Percentiles rank a stretch among this genome's conserved stretches.
These are phyloP conservation scores for Thuidium tamariscinum DNA, from an alignment of 225 moss, liverwort and hornwort species.

Conservation along the genomic window DNA sequence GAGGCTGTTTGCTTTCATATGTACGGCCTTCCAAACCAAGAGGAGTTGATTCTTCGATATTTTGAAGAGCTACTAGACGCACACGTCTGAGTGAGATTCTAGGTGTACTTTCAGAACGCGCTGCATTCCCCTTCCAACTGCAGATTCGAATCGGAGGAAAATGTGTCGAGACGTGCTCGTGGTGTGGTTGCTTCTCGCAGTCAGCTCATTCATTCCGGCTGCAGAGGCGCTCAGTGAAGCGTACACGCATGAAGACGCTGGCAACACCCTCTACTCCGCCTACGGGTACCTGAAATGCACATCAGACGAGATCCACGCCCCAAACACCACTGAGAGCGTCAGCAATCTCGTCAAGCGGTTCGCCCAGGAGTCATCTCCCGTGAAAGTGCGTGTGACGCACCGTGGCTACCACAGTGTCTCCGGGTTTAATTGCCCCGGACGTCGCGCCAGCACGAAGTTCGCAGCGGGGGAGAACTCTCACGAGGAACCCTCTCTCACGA, in stretches of 20 bases:
- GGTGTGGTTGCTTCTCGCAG: background rate
- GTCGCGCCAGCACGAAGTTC: background rate
- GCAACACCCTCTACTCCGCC: background rate
- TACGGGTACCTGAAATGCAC: background rate
- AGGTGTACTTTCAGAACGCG: background rate
- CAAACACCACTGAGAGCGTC: background rate
- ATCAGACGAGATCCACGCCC: background rate
- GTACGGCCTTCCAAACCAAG: background rate
- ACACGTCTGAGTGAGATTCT: background rate
- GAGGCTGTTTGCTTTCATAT: too few species aligned
- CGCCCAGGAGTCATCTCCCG: background rate
- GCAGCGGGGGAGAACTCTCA: background rate
- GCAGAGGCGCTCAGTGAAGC: background rate
- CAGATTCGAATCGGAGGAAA: background rate
- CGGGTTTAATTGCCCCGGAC: background rate
- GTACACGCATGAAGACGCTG: background rate
- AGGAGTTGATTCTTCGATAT: background rate
- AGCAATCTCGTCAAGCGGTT: background rate
- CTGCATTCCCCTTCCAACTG: background rate
- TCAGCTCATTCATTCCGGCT: background rate
- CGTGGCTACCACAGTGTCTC: conserved; percentile 8
- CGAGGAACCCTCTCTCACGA: background rate
- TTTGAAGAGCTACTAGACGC: background rate
- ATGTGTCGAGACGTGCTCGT: background rate
- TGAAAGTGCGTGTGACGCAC: conserved; percentile 27